Percentiles rank a stretch among this genome's conserved stretches.
Conservation (phyloP, 345 rosid genomes). For the Salix exigua region DNA sequence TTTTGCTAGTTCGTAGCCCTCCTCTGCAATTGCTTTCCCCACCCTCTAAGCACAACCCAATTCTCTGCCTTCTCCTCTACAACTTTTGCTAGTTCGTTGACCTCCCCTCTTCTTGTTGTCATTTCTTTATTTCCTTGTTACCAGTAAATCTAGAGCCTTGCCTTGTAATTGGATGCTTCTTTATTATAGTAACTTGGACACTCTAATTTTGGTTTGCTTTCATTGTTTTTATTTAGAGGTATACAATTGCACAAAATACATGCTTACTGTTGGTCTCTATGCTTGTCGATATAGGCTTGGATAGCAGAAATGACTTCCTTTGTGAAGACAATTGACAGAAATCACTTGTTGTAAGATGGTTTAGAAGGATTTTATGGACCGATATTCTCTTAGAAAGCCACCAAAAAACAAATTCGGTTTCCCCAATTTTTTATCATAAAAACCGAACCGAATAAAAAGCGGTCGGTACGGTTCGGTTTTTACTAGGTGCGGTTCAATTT, state of each 20-base stretch:
- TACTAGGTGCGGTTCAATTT: too few relatives aligned
- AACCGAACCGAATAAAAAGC: too few relatives aligned
- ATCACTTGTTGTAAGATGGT: too few relatives aligned
- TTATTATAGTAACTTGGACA: background rate
- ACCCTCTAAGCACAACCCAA: too few relatives aligned
- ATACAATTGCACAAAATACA: background rate
- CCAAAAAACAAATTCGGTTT: too few relatives aligned
- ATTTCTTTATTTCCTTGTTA: background rate
- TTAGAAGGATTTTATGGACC: too few relatives aligned
- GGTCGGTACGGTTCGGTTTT: too few relatives aligned
- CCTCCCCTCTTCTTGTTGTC: background rate
- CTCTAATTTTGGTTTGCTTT: background rate
- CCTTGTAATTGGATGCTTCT: background rate
- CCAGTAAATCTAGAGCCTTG: background rate
- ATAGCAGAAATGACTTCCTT: constrained; percentile 22
- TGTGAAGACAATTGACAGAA: constrained; percentile 9
- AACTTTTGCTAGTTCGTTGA: background rate
- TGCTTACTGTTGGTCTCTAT: background rate
- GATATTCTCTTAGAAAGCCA: too few relatives aligned
- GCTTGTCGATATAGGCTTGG: constrained; percentile 46
- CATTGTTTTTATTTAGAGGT: background rate
- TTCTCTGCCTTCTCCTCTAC: too few relatives aligned
- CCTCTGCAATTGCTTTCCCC: too few relatives aligned
- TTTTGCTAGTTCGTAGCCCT: too few relatives aligned
- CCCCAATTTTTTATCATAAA: too few relatives aligned